Evolutionary conservation across 306 rosid species (phyloP).

Genomic region (Hylodesmum podocarpum): DNA sequence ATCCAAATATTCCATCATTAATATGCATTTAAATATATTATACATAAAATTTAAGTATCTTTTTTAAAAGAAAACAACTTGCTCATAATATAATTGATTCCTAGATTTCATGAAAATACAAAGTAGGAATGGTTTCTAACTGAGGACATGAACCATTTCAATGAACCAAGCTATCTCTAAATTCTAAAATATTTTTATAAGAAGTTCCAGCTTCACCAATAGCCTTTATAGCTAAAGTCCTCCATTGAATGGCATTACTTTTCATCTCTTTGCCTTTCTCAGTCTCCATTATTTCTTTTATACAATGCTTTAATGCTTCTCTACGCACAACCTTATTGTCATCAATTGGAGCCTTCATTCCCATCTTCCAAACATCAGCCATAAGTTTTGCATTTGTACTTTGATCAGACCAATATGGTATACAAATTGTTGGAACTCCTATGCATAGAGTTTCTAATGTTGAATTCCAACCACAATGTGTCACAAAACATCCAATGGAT

Average conservation of each 20-base stretch:
- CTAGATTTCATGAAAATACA: too few relatives aligned
- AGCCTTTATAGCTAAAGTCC: not conserved
- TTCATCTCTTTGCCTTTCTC: conserved; percentile 12
- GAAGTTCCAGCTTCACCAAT: conserved; percentile 7
- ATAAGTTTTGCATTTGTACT: not conserved
- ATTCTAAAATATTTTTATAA: not conserved
- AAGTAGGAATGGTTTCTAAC: too few relatives aligned
- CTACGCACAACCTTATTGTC: not conserved
- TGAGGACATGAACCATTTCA: not conserved
- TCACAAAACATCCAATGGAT: conserved; percentile 17
- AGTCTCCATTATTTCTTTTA: conserved; percentile 1
- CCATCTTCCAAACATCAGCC: conserved; percentile 22
- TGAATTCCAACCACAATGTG: conserved; percentile 33
- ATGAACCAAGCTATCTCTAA: conserved; percentile 1
- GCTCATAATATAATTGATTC: too few relatives aligned
- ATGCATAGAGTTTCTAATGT: conserved; percentile 25
- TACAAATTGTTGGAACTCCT: conserved; percentile 20
- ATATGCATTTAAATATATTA: too few relatives aligned
- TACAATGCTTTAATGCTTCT: conserved; percentile 4
- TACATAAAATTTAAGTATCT: too few relatives aligned
- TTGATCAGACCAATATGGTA: conserved; percentile 25
- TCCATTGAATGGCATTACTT: not conserved
- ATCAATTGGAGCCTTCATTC: conserved; percentile 3
- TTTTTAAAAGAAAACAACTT: too few relatives aligned
- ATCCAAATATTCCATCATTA: too few relatives aligned